These are phyloP conservation scores for Pyrenophora teres DNA, from an alignment of 2,329 filamentous ascomycete genomes.

Conservation along the genomic window DNA sequence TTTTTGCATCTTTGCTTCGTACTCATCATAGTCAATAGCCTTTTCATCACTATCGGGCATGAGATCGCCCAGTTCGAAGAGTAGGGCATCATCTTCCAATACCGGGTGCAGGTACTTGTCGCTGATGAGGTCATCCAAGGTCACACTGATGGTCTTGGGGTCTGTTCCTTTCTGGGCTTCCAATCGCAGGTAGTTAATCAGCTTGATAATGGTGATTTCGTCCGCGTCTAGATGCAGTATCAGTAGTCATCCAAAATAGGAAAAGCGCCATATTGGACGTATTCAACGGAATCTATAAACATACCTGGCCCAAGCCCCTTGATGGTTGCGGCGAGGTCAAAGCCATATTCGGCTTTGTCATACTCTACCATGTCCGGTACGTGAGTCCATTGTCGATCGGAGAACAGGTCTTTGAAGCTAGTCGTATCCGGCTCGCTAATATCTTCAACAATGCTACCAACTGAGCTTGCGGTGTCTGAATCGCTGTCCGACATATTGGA, in stretches of 20 bases:
- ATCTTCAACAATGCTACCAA: constrained; percentile 42
- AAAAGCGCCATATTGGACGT: constrained; percentile 8
- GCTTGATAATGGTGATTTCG: constrained; percentile 41
- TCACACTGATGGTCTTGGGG: constrained; percentile 57
- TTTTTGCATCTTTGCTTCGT: constrained; percentile 49
- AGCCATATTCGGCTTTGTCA: constrained; percentile 33
- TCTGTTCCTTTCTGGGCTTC: constrained; percentile 47
- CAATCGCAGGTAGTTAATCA: constrained; percentile 56
- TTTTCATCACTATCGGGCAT: constrained; percentile 37
- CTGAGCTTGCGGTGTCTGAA: constrained; percentile 40
- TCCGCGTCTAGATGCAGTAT: constrained; percentile 32
- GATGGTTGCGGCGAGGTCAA: constrained; percentile 33
- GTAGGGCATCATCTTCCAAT: constrained; percentile 84
- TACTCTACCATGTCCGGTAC: constrained; percentile 37
- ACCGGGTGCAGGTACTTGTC: constrained; percentile 84
- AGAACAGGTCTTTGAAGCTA: constrained; percentile 45
- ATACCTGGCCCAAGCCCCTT: constrained; percentile 38
- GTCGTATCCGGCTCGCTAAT: constrained; percentile 43
- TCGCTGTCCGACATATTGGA: constrained; percentile 35
- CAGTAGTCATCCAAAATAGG: constrained; percentile 24
- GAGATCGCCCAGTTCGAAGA: constrained; percentile 86
- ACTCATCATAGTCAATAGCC: constrained; percentile 40
- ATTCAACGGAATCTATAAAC: constrained; percentile 1
- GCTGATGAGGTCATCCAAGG: constrained; percentile 68
- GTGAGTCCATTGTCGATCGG: constrained; percentile 36